Conservation (phyloP, 768 basidiomycete species). For the Suillus hirtellus region DNA sequence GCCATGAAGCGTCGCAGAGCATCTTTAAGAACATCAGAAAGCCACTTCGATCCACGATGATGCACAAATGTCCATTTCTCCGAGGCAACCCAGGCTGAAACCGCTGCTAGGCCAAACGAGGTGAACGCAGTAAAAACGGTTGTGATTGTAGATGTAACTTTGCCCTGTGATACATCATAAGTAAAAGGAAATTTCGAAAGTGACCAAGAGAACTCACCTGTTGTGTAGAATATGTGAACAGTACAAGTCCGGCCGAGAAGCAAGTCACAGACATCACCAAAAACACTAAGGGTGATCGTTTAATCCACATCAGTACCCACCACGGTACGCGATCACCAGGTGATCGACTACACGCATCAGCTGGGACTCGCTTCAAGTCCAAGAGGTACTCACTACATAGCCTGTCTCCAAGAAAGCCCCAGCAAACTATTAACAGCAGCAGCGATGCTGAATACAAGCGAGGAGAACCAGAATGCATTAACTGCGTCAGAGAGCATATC, state of each 20-base stretch:
- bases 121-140: slow-evolving; percentile 73
- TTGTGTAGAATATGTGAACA: slow-evolving; percentile 66
- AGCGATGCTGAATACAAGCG: slow-evolving; percentile 74
- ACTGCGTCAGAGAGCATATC: slow-evolving; percentile 49
- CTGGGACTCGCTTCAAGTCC: background rate
- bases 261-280: slow-evolving; percentile 74
- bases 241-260: slow-evolving; percentile 72
- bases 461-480: slow-evolving; percentile 75
- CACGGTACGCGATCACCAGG: slow-evolving; percentile 76
- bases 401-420: slow-evolving; percentile 78
- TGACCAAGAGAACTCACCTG: slow-evolving; percentile 42
- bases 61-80: slow-evolving; percentile 65
- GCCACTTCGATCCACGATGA: slow-evolving; percentile 69
- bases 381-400: slow-evolving; percentile 68
- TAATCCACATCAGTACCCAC: slow-evolving; percentile 85
- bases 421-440: slow-evolving; percentile 78
- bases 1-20: slow-evolving; percentile 37
- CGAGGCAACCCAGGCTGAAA: slow-evolving; percentile 72
- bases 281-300: slow-evolving; percentile 75
- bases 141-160: slow-evolving; percentile 61
- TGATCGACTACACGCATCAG: slow-evolving; percentile 54
- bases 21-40: slow-evolving; percentile 59
- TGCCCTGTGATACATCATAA: slow-evolving; percentile 36
- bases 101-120: slow-evolving; percentile 67
- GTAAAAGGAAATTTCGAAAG: background rate